phyloP scores from a whole-genome alignment of 768 basidiomycete species.

The Psilocybe azurescens region DNA sequence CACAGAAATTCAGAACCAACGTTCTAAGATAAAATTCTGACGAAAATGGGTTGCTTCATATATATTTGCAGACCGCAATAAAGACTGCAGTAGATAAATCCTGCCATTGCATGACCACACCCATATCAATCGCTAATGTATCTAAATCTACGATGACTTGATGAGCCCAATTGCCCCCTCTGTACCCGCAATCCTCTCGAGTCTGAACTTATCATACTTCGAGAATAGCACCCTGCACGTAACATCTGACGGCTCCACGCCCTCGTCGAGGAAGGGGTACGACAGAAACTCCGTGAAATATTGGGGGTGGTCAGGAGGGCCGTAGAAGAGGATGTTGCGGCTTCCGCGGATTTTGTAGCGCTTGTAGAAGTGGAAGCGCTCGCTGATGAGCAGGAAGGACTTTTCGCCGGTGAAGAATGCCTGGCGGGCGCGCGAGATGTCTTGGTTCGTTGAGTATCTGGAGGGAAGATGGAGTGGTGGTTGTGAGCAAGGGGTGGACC shows the following conservation, averaged over 20 bases:
- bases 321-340: constrained; percentile 93
- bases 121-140: not conserved
- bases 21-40: no score
- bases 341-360: constrained; percentile 95
- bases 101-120: not conserved
- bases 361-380: constrained; percentile 98
- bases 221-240: constrained; percentile 81
- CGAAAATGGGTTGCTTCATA: no score
- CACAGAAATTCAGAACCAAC: no score
- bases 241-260: constrained; percentile 88
- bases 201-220: constrained; percentile 85
- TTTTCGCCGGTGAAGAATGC: constrained; percentile 90
- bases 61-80: not conserved
- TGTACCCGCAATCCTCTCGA: constrained; percentile 84
- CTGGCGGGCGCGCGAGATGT: constrained; percentile 92
- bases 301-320: constrained; percentile 86
- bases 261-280: constrained; percentile 90
- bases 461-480: constrained; percentile 2
- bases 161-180: constrained; percentile 48
- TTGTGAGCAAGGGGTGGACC: not conserved
- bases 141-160: constrained; percentile 31
- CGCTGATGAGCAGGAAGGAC: constrained; percentile 88
- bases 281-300: constrained; percentile 92
- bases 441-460: constrained; percentile 92
- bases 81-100: not conserved